A percentile compares a stretch with the other conserved stretches of the same genome.
These are phyloP conservation scores for Paraconiothyrium sp. DNA, from an alignment of 2,329 filamentous ascomycete genomes.

Conservation along the genomic window DNA sequence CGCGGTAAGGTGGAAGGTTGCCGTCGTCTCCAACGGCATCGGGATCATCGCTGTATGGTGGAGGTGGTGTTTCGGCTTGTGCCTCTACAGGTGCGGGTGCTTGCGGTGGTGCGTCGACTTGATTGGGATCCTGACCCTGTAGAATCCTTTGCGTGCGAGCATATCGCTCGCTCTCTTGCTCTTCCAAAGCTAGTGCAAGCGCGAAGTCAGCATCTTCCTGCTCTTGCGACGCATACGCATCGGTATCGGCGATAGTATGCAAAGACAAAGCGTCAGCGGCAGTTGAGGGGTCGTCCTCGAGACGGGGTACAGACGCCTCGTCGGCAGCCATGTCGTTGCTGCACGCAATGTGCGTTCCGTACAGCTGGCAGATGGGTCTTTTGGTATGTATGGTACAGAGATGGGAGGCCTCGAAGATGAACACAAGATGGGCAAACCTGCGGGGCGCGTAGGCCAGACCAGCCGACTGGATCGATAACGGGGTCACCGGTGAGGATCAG, in stretches of 20 bases:
- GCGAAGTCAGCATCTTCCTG: slow-evolving; percentile 27
- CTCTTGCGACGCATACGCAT: slow-evolving; percentile 23
- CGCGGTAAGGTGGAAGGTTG: slow-evolving; percentile 20
- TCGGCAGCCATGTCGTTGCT: slow-evolving; percentile 12
- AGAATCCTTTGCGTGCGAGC: slow-evolving; percentile 7
- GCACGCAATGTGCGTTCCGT: neutral
- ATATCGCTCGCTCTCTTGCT: slow-evolving; percentile 16
- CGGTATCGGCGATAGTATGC: slow-evolving; percentile 25
- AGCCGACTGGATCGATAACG: neutral
- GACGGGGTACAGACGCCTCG: slow-evolving; percentile 6
- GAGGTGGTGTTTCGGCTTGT: neutral
- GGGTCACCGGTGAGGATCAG: slow-evolving; percentile 13
- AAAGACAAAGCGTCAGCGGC: slow-evolving; percentile 23
- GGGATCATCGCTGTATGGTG: slow-evolving; percentile 22
- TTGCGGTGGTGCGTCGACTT: neutral
- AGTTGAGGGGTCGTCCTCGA: slow-evolving; percentile 16
- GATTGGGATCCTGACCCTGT: slow-evolving; percentile 2
- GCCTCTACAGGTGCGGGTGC: neutral
- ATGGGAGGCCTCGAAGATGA: slow-evolving; percentile 1
- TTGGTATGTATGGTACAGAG: neutral
- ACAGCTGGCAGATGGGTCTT: neutral
- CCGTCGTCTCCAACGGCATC: slow-evolving; percentile 9
- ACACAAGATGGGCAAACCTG: neutral
- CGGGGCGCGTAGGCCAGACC: slow-evolving; percentile 6
- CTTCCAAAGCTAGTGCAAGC: slow-evolving; percentile 21